These are phyloP conservation scores for Salix koriyanagi DNA, from an alignment of 345 rosid genomes.

Conservation along the genomic window DNA sequence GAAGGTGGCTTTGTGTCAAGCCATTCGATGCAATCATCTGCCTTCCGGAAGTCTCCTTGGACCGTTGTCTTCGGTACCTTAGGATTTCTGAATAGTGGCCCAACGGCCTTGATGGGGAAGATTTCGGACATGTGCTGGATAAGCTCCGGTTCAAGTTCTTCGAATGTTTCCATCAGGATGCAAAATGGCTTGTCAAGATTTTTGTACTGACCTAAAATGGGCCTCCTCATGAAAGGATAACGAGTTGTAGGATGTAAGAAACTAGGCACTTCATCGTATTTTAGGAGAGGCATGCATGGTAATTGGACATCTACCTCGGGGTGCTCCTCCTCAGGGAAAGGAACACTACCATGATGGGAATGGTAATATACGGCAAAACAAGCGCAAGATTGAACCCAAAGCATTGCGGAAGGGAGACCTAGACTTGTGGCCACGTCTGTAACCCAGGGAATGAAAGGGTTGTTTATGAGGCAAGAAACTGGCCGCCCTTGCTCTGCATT, in stretches of 20 bases:
- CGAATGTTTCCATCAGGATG: conserved; percentile 64
- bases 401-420: conserved; percentile 73
- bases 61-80: conserved; percentile 29
- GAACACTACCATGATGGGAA: conserved; percentile 41
- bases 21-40: conserved; percentile 71
- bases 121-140: conserved; percentile 58
- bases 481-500: conserved; percentile 54
- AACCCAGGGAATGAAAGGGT: conserved; percentile 85
- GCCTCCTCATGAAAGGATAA: conserved; percentile 34
- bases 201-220: conserved; percentile 56
- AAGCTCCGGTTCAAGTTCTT: conserved; percentile 65
- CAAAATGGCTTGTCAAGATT: conserved; percentile 63
- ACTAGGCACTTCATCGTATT: conserved; percentile 75
- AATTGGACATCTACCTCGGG: conserved; percentile 59
- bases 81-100: conserved; percentile 62
- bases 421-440: conserved; percentile 67
- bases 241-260: conserved; percentile 63
- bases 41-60: conserved; percentile 45
- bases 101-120: conserved; percentile 42
- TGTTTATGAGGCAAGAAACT: conserved; percentile 70
- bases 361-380: conserved; percentile 67
- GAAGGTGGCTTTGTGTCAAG: conserved; percentile 53
- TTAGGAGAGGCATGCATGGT: conserved; percentile 65
- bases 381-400: conserved; percentile 91
- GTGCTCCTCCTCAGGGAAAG: conserved; percentile 52